phyloP scores from a whole-genome alignment of 192 early-diverging fungal genomes.

The Oehlia diaphana region DNA sequence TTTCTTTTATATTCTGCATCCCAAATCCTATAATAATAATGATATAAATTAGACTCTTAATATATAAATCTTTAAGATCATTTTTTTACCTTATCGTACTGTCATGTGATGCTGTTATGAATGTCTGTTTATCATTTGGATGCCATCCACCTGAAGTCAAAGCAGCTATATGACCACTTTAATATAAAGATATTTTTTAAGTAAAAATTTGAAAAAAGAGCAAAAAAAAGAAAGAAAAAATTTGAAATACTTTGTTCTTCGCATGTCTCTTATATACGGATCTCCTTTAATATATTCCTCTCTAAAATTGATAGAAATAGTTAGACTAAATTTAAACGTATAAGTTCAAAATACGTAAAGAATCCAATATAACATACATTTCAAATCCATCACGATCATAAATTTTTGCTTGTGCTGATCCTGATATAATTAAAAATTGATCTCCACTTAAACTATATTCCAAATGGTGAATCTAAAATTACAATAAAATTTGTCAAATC shows the following conservation, averaged over 20 bases:
- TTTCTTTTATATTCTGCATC: constrained; percentile 67
- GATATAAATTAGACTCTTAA: neutral
- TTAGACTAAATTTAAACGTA: neutral
- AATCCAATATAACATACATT: constrained; percentile 37
- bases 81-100: constrained; percentile 66
- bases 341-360: too few relatives aligned
- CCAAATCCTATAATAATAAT: constrained; percentile 63
- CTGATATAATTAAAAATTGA: constrained; percentile 77
- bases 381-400: constrained; percentile 79
- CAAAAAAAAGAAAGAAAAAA: too few relatives aligned
- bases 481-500: constrained; percentile 2
- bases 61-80: neutral
- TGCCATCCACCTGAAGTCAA: constrained; percentile 82
- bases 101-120: constrained; percentile 81
- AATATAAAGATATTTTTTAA: neutral
- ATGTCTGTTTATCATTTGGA: constrained; percentile 60
- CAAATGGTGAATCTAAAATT: constrained; percentile 67
- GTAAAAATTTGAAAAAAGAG: too few relatives aligned
- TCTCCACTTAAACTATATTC: constrained; percentile 76
- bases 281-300: constrained; percentile 86
- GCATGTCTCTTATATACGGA: constrained; percentile 88
- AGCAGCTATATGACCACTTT: constrained; percentile 79
- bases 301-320: neutral
- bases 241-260: constrained; percentile 59
- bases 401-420: constrained; percentile 69